Base-by-base conservation (phyloP, 371 early-diverging fungal genomes). In the Lichtheimia ornata region DNA sequence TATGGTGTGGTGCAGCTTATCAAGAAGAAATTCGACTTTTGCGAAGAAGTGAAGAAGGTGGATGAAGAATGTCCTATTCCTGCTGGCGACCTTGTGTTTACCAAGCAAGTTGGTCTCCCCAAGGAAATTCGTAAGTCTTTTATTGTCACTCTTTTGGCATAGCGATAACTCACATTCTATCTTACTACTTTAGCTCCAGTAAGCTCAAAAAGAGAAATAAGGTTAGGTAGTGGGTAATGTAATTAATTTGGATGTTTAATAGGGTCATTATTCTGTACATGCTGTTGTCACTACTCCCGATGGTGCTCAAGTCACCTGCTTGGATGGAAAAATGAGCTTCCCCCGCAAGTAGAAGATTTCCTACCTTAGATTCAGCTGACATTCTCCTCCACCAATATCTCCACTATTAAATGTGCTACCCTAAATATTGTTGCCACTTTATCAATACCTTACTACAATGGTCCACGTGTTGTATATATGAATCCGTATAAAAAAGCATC, bases 61-160 rank as follows among this genome's bases (percentile, higher is more conserved):
- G 75, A 80, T 63, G 83, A 80, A 63, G 58, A 70, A 5, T 88
- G 88, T 58, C 88, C 88, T 28, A 62, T 88, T 49, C 61, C 67
- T 3, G 49, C 71, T 13, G 88, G 88, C 7, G 71, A 76, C 0
- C 69, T 83, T 7, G 40, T 35, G 2, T 59, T 86, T 15, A 45
- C 72, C 5, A 77, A 81, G 55, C 55, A 65, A 0, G 77, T 88
- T 25, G 77, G 73, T 27, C 71, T 88, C 20, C 88, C 88, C 51
- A 84, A 79, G 42, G 73, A 74, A 61, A 76, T 80, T 59, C 80
- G 76, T 79, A 78, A 75, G 79, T 71, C 35, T 11, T 35, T 35
- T 28, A 4, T 35, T 35, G 2, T 35, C 11, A 6, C 9, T 35
- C 35, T 35, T 35, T 11, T 9, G 5, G 35, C 35, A 35, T 35